phyloP scores from a whole-genome alignment of 345 rosid genomes.

The Sisymbrium irio region DNA sequence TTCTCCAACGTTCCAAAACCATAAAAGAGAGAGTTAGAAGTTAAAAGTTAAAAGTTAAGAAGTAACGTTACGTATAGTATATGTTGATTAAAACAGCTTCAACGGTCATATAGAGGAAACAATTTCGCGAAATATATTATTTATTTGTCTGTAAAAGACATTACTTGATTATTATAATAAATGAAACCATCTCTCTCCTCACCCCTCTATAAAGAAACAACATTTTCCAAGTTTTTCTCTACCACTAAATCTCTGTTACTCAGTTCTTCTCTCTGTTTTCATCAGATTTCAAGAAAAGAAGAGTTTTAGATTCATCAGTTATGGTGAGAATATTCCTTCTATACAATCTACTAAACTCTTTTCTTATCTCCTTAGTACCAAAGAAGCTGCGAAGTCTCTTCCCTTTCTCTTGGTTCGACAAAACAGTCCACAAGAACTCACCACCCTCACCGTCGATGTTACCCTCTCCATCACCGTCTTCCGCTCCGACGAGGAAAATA shows the following conservation, averaged over 20 bases:
- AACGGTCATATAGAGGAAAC: conserved; percentile 6
- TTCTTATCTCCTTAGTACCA: conserved; percentile 35
- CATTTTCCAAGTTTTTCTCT: conserved; percentile 14
- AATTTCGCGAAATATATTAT: not conserved
- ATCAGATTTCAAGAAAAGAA: not conserved
- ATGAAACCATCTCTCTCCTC: not conserved
- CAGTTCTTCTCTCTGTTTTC: conserved; percentile 17
- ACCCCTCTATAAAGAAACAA: not conserved
- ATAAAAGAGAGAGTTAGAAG: not conserved
- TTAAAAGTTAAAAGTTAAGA: not conserved
- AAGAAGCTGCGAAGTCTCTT: conserved; percentile 29
- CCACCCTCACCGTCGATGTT: conserved; percentile 2
- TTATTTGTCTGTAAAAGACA: not conserved
- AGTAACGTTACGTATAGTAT: conserved; percentile 7
- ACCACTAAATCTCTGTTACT: conserved; percentile 28
- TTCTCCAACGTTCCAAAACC: not conserved
- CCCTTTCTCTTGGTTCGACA: conserved; percentile 37
- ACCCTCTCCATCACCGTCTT: conserved; percentile 1
- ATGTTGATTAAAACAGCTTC: not conserved
- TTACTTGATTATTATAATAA: not conserved
- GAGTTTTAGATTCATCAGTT: conserved; percentile 14
- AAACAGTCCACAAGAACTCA: conserved; percentile 21
- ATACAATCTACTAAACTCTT: conserved; percentile 29
- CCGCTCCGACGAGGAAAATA: not conserved
- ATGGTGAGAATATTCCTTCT: conserved; percentile 36